Conservation (phyloP, 2,329 filamentous ascomycete genomes). For the Aspergillus fumigatiaffinis region DNA sequence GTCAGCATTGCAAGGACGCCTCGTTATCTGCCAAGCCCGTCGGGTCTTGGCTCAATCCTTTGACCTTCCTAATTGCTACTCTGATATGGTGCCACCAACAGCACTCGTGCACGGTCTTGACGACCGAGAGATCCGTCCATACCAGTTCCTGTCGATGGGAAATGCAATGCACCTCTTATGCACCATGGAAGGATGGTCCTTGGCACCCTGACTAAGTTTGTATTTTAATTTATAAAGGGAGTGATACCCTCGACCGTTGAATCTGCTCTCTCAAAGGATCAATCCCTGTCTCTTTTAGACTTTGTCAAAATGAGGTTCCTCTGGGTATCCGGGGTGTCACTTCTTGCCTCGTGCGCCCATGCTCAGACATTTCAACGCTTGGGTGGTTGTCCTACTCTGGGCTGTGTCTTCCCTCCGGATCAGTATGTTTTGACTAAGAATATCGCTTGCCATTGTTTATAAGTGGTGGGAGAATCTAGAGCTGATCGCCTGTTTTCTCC, state of each 20-base stretch:
- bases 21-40: slow-evolving; percentile 11
- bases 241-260: background rate
- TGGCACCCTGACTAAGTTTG: background rate
- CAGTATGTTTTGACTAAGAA: slow-evolving; percentile 39
- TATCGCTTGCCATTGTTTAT: background rate
- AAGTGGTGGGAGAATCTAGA: background rate
- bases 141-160: background rate
- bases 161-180: background rate
- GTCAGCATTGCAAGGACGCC: background rate
- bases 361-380: slow-evolving; percentile 56
- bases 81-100: background rate
- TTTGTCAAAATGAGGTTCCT: slow-evolving; percentile 21
- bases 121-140: background rate
- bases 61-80: background rate
- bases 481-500: background rate
- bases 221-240: background rate
- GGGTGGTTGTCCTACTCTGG: slow-evolving; percentile 53
- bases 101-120: background rate
- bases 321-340: slow-evolving; percentile 19
- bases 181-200: background rate
- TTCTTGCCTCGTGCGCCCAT: slow-evolving; percentile 23
- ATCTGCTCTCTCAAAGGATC: background rate
- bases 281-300: background rate
- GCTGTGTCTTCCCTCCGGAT: slow-evolving; percentile 57
- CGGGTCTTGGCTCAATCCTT: background rate